Base-by-base conservation (phyloP, 2,329 filamentous ascomycete genomes). In the Pezicula carpinea region DNA sequence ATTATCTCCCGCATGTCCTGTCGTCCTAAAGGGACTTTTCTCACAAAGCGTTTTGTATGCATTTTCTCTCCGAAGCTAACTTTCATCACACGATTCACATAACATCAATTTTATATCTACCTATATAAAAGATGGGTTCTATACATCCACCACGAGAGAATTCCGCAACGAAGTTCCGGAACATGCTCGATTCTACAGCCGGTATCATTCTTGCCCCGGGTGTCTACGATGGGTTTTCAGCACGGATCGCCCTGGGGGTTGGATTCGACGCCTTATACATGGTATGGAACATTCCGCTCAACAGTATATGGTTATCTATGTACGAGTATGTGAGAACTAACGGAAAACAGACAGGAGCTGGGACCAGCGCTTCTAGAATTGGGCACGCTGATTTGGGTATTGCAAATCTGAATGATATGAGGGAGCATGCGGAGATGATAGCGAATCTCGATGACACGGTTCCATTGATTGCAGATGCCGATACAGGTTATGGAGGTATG, bases 201-300 rank as follows among this genome's bases (percentile, higher is more conserved):
- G 64, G 67, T 40, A 64, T 74, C 34, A 58, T 85, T 39, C 70
- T 83, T 5, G 79, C 76, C 39, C 82, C 83, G 0, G 82, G 82
- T 22, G 81, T 87, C 2, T 84, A 84, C 59, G 83, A 87, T 68
- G 83, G 83, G 11, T 73, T 85, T 44, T 80, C 79, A 2, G 82
- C 82, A 0, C 71, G 82, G 1, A 75, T 86, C 46, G 80, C 80
- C 1, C 69, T 83, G 22, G 66, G 71, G 22, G 69, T 78, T 14
- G 82, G 81, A 4, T 84, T 83, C 49, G 75, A 83, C 43, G 75
- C 71, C 46, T 61, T 86, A 26, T 86, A 36, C 6, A 36, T 36
- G 34, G 34, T 36, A 36, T 36, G 34, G 15, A 2, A n/a, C 10
- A 15, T 7, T 19, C 19, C 34, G 2, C 15, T 4, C 10, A 34